Percentiles rank a stretch among this genome's conserved stretches.
Conservation (phyloP, 1,139 yeast genomes). For the Candida tetrigidarum region DNA sequence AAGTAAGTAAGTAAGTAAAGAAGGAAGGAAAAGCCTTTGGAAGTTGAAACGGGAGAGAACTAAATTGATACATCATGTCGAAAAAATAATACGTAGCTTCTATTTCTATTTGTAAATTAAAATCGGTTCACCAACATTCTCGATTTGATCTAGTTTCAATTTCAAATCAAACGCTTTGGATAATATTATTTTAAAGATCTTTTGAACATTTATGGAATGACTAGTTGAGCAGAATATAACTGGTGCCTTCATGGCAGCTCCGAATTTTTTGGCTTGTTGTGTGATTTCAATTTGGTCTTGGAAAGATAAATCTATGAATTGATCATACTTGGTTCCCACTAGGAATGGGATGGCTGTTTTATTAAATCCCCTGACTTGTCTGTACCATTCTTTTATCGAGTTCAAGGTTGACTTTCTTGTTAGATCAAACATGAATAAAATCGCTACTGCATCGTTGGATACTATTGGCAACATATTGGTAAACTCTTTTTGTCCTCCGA, state of each 20-base stretch:
- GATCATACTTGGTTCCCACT: constrained; percentile 93
- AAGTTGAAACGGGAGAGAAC: background rate
- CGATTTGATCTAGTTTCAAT: constrained; percentile 82
- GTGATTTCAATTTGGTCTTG: constrained; percentile 89
- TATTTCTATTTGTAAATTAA: constrained; percentile 63
- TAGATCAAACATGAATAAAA: constrained; percentile 89
- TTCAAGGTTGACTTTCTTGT: constrained; percentile 86
- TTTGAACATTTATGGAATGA: constrained; percentile 92
- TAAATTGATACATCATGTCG: constrained; percentile 2
- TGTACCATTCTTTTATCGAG: constrained; percentile 92
- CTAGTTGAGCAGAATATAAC: constrained; percentile 91
- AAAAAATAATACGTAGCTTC: too few relatives aligned
- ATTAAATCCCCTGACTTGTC: constrained; percentile 91
- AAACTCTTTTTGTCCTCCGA: constrained; percentile 96
- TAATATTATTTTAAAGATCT: constrained; percentile 88
- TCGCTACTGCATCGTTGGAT: constrained; percentile 92
- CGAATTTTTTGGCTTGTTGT: constrained; percentile 83
- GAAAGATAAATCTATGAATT: constrained; percentile 77
- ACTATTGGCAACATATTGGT: constrained; percentile 96
- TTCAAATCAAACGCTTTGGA: constrained; percentile 92
- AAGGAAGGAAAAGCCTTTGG: background rate
- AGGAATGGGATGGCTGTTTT: constrained; percentile 90
- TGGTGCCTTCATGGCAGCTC: constrained; percentile 90
- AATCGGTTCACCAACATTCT: constrained; percentile 86
- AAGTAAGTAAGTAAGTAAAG: too few relatives aligned